These are phyloP conservation scores for Detonula confervacea DNA, from an alignment of 352 stramenopile species.

Conservation along the genomic window DNA sequence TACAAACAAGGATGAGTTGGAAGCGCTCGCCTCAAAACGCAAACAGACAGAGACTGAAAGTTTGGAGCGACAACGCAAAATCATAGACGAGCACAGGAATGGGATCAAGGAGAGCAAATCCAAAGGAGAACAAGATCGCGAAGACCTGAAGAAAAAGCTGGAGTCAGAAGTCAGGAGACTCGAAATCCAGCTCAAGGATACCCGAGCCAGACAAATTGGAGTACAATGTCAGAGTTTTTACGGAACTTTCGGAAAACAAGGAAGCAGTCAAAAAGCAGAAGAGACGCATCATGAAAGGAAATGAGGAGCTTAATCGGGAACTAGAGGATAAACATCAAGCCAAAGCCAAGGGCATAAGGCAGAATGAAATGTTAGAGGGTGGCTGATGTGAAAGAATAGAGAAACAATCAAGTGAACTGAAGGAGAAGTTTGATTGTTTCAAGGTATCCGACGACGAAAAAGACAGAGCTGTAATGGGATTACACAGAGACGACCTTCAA, in stretches of 20 bases:
- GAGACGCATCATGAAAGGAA: conserved; percentile 56
- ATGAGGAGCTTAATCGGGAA: conserved; percentile 39
- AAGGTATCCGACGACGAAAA: conserved; percentile 54
- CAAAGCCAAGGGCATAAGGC: conserved; percentile 14
- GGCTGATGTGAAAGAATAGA: conserved; percentile 58
- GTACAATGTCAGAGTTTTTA: conserved; percentile 52
- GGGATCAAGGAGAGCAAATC: conserved; percentile 41
- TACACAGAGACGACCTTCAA: conserved; percentile 50
- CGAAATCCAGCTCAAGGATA: conserved; percentile 53
- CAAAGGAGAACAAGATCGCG: conserved; percentile 25
- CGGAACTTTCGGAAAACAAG: conserved; percentile 50
- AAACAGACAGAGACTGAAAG: conserved; percentile 29
- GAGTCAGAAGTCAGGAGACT: conserved; percentile 38
- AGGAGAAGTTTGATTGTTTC: conserved; percentile 60
- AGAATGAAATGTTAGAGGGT: conserved; percentile 41
- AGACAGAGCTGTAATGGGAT: conserved; percentile 32
- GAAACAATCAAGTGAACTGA: conserved; percentile 49
- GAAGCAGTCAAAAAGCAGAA: conserved; percentile 54
- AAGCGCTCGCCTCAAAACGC: conserved; percentile 41
- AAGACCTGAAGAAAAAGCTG: conserved; percentile 38
- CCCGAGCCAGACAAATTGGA: conserved; percentile 47
- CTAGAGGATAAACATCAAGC: conserved; percentile 40
- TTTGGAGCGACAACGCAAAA: conserved; percentile 33
- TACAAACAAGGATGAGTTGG: conserved; percentile 39
- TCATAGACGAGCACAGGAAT: conserved; percentile 40